Conservation (phyloP, 495 filamentous ascomycete genomes). For the Hyphodiscus hymeniophilus region DNA sequence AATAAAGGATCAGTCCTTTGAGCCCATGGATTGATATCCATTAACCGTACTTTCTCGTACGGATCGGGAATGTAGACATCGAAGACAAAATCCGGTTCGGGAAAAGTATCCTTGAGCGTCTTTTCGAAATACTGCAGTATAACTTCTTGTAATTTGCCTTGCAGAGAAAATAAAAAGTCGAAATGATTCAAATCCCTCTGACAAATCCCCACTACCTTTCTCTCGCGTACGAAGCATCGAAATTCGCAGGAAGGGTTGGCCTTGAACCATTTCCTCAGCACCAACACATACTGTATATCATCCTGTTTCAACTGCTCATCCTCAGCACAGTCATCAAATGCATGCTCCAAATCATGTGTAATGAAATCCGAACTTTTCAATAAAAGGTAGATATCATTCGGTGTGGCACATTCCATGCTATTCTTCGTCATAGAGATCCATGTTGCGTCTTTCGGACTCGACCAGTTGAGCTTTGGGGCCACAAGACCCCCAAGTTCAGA, state of each 20-base stretch:
- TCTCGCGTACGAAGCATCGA: constrained; percentile 80
- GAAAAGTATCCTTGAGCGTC: constrained; percentile 66
- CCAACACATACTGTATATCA: constrained; percentile 54
- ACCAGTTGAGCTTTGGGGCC: constrained; percentile 94
- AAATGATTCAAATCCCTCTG: constrained; percentile 90
- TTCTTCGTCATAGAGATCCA: constrained; percentile 85
- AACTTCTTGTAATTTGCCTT: constrained; percentile 47
- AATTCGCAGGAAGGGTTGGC: constrained; percentile 90
- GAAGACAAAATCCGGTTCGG: constrained; percentile 76
- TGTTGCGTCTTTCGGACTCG: constrained; percentile 90
- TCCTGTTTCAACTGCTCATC: neutral
- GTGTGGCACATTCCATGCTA: constrained; percentile 74
- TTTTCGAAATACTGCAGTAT: constrained; percentile 68
- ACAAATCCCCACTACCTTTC: constrained; percentile 70
- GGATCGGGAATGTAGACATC: constrained; percentile 85
- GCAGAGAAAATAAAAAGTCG: constrained; percentile 65
- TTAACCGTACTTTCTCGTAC: constrained; percentile 67
- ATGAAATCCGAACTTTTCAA: constrained; percentile 91
- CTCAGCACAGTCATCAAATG: constrained; percentile 70
- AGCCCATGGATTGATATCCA: constrained; percentile 96
- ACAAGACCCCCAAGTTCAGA: constrained; percentile 71
- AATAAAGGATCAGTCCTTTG: constrained; percentile 78
- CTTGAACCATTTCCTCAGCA: constrained; percentile 79
- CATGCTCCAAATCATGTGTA: constrained; percentile 87
- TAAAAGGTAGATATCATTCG: constrained; percentile 88